Conservation (phyloP, 352 stramenopile species). For the Hyphochytrium catenoides region DNA sequence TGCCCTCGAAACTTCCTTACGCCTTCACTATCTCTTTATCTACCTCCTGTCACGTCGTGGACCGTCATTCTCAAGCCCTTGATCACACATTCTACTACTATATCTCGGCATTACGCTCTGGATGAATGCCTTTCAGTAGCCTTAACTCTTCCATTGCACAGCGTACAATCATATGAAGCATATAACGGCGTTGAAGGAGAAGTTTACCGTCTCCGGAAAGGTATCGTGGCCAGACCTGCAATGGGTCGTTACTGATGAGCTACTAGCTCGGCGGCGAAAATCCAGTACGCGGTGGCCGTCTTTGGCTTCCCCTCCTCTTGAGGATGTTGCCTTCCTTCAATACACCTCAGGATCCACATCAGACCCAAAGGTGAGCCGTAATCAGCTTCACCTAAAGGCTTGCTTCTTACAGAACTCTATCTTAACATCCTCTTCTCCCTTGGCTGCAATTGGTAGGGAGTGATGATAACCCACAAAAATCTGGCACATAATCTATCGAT, state of each 20-base stretch:
- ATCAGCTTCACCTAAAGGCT: no score
- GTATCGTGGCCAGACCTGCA: conserved; percentile 57
- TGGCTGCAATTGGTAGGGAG: conserved; percentile 23
- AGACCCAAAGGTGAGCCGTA: conserved; percentile 56
- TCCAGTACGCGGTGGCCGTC: conserved; percentile 14
- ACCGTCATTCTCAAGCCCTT: no score
- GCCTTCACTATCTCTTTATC: no score
- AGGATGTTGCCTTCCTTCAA: conserved; percentile 88
- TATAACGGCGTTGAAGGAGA: conserved; percentile 52
- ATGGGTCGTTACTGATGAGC: conserved; percentile 61
- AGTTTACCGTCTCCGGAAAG: conserved; percentile 29
- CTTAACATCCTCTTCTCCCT: background rate
- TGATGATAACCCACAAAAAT: conserved; percentile 90
- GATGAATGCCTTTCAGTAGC: no score
- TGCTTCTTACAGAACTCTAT: no score
- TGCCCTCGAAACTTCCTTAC: no score
- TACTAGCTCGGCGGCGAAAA: conserved; percentile 19
- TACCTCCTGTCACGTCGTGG: no score
- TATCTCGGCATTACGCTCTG: no score
- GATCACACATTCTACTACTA: no score
- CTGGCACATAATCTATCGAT: conserved; percentile 87
- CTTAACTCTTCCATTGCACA: no score
- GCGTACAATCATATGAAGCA: conserved; percentile 87
- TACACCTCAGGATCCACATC: conserved; percentile 97
- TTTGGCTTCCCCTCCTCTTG: conserved; percentile 16